Conservation (phyloP, 495 filamentous ascomycete species). For the Trichoderma virens region DNA sequence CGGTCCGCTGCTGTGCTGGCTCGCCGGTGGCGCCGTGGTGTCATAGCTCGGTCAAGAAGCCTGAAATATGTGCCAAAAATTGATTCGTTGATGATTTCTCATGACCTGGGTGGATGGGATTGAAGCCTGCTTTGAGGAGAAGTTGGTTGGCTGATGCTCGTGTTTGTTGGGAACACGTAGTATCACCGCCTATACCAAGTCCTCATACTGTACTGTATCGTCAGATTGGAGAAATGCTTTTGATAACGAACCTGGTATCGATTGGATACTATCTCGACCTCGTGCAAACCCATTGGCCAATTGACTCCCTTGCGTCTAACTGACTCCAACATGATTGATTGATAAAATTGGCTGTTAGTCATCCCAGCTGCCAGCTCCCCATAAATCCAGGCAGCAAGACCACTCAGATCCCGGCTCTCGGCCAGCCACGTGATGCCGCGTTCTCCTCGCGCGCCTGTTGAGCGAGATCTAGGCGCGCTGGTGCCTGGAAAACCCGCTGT, state of each 20-base stretch:
- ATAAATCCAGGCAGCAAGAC: slow-evolving; percentile 6
- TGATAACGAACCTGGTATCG: too few relatives aligned
- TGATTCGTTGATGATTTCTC: background rate
- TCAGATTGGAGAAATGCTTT: too few relatives aligned
- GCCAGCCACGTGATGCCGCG: background rate
- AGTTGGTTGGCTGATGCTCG: too few relatives aligned
- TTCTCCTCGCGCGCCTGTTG: background rate
- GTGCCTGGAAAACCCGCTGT: background rate
- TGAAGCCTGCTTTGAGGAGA: too few relatives aligned
- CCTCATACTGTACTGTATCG: too few relatives aligned
- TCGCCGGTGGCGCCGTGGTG: background rate
- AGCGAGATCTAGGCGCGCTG: slow-evolving; percentile 2
- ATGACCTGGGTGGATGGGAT: too few relatives aligned
- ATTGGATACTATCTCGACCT: too few relatives aligned
- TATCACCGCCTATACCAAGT: too few relatives aligned
- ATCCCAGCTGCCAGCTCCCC: background rate
- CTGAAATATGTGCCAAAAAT: background rate
- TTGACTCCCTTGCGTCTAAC: too few relatives aligned
- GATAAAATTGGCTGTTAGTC: background rate
- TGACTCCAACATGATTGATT: too few relatives aligned
- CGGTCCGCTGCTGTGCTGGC: background rate
- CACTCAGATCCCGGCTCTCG: background rate
- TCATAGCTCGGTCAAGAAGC: background rate
- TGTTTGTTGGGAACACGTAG: too few relatives aligned
- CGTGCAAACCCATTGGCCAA: too few relatives aligned